Evolutionary conservation across 192 early-diverging fungal genomes (phyloP).

Genomic region (Coemansia guatemalensis): DNA sequence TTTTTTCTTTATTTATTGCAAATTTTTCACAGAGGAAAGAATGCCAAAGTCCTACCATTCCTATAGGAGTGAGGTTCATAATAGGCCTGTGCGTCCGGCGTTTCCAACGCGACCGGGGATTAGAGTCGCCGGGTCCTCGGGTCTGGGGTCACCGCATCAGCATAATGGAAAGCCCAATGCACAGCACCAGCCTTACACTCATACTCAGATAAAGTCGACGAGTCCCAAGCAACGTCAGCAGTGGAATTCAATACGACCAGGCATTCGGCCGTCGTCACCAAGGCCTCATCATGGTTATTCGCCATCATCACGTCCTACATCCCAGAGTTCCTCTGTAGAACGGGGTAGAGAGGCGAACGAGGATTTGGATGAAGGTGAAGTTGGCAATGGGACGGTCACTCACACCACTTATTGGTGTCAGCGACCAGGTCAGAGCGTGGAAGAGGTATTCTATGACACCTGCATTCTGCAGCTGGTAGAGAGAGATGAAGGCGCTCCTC

Average conservation of each 20-base stretch:
- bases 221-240: background rate
- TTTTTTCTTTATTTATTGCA: conserved; percentile 1
- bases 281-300: background rate
- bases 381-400: background rate
- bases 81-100: background rate
- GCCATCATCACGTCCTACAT: background rate
- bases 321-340: background rate
- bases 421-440: conserved; percentile 6
- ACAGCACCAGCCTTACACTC: background rate
- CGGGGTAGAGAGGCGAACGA: background rate
- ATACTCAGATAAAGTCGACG: background rate
- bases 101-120: background rate
- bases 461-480: conserved; percentile 14
- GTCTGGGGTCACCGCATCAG: background rate
- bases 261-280: background rate
- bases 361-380: background rate
- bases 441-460: conserved; percentile 10
- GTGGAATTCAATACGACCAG: background rate
- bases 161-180: background rate
- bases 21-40: background rate
- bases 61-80: background rate
- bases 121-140: background rate
- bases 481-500: background rate
- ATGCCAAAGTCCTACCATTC: background rate
- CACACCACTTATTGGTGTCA: conserved; percentile 21